Conservation (phyloP, 208 protist genomes). For the Angomonas deanei region DNA sequence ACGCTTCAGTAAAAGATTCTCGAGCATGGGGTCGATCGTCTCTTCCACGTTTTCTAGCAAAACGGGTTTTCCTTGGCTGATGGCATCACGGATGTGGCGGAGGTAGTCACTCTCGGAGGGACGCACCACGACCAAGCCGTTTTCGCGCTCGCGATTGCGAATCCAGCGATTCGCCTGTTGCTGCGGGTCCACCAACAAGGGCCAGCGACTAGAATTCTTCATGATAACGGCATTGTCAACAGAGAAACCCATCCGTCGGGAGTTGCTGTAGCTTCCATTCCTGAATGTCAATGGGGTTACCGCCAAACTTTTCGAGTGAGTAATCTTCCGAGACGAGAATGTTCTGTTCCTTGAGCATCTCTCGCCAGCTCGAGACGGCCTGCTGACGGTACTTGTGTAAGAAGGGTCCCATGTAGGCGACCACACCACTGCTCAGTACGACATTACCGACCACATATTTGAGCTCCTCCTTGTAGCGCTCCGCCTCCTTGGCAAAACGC, state of each 20-base stretch:
- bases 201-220: conserved; percentile 88
- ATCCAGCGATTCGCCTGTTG: conserved; percentile 95
- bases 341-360: conserved; percentile 54
- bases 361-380: conserved; percentile 66
- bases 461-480: conserved; percentile 76
- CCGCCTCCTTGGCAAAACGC: conserved; percentile 83
- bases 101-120: conserved; percentile 82
- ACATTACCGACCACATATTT: conserved; percentile 92
- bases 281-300: conserved; percentile 89
- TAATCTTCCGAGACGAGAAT: conserved; percentile 85
- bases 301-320: conserved; percentile 82
- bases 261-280: conserved; percentile 92
- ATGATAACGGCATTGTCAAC: conserved; percentile 94
- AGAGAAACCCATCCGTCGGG: conserved; percentile 89
- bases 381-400: conserved; percentile 87
- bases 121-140: conserved; percentile 77
- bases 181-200: conserved; percentile 92
- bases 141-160: conserved; percentile 85
- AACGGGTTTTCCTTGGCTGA: conserved; percentile 90
- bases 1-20: conserved; percentile 95
- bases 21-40: conserved; percentile 96
- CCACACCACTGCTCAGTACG: conserved; percentile 90
- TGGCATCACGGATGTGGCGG: conserved; percentile 87
- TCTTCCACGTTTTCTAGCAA: conserved; percentile 96
- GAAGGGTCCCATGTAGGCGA: conserved; percentile 96